A percentile compares a stretch with the other conserved stretches of the same genome.
phyloP scores from a whole-genome alignment of 2,329 filamentous ascomycete genomes.

The Chlorencoelia australis region DNA sequence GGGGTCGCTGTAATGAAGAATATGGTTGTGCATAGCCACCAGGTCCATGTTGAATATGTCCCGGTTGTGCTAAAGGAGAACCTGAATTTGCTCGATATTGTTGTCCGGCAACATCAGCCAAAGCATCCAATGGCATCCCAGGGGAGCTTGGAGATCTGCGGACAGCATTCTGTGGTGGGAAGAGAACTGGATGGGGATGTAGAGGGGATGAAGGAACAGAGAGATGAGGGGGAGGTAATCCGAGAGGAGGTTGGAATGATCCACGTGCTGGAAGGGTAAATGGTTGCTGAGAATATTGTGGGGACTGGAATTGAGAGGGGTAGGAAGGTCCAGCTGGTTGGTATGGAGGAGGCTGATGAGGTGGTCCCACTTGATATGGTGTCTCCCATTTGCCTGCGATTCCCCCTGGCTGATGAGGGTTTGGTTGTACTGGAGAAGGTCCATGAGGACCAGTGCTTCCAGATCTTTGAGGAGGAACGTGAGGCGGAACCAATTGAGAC shows the following conservation, averaged over 20 bases:
- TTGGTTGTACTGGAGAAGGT: conserved; percentile 21
- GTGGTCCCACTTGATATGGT: conserved; percentile 16
- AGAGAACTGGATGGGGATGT: conserved; percentile 14
- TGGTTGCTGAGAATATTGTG: conserved; percentile 8
- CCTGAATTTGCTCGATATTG: conserved; percentile 23
- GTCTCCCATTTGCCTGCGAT: conserved; percentile 20
- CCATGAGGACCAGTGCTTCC: conserved; percentile 17
- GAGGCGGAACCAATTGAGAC: conserved; percentile 8
- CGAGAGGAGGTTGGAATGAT: conserved; percentile 10
- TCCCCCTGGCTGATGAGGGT: conserved; percentile 10
- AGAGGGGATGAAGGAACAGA: conserved; percentile 26
- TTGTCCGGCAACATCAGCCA: conserved; percentile 25
- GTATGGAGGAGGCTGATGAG: conserved; percentile 7
- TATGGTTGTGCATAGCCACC: conserved; percentile 13
- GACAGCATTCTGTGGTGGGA: conserved; percentile 20
- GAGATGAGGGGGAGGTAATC: conserved; percentile 19
- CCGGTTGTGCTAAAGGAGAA: conserved; percentile 21
- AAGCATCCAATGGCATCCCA: conserved; percentile 20
- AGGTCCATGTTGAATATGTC: conserved; percentile 10
- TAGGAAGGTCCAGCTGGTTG: conserved; percentile 3
- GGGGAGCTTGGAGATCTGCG: conserved; percentile 15
- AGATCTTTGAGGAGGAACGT: conserved; percentile 8
- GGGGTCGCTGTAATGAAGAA: conserved; percentile 15
- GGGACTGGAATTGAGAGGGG: conserved; percentile 6
- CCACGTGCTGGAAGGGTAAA: conserved; percentile 6